Conservation (phyloP, 495 filamentous ascomycete genomes). For the Parmelia sp. region DNA sequence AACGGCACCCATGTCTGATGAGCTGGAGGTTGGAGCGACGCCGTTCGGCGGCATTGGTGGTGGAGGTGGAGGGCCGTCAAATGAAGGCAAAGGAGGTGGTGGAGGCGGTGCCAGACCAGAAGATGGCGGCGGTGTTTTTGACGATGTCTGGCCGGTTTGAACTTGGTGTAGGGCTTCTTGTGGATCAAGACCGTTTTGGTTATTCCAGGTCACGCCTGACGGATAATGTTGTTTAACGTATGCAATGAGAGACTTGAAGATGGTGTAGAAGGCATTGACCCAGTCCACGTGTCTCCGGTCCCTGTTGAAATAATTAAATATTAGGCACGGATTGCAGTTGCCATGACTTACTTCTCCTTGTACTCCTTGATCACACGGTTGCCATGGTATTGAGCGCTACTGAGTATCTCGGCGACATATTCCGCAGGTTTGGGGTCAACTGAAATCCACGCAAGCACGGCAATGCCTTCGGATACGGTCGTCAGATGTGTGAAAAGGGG, state of each 20-base stretch:
- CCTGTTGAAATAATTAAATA: slow-evolving; percentile 36
- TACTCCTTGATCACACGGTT: slow-evolving; percentile 83
- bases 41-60: slow-evolving; percentile 56
- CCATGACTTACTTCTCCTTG: slow-evolving; percentile 73
- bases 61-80: slow-evolving; percentile 65
- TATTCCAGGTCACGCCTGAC: slow-evolving; percentile 81
- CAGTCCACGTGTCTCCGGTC: slow-evolving; percentile 75
- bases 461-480: slow-evolving; percentile 82
- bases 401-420: slow-evolving; percentile 70
- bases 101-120: slow-evolving; percentile 49
- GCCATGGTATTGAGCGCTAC: slow-evolving; percentile 80
- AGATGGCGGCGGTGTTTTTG: slow-evolving; percentile 28
- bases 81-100: slow-evolving; percentile 51
- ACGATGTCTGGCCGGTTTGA: slow-evolving; percentile 40
- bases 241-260: slow-evolving; percentile 70
- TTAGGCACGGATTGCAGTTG: not conserved
- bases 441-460: slow-evolving; percentile 77
- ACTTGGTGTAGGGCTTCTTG: slow-evolving; percentile 61
- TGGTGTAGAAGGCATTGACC: slow-evolving; percentile 78
- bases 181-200: slow-evolving; percentile 64
- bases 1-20: slow-evolving; percentile 67
- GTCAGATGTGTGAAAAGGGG: slow-evolving; percentile 70
- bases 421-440: slow-evolving; percentile 72
- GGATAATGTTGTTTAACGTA: slow-evolving; percentile 78
- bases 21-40: slow-evolving; percentile 27